These are phyloP conservation scores for Cercospora zeae-maydis DNA, from an alignment of 2,329 filamentous ascomycete genomes.

Conservation along the genomic window DNA sequence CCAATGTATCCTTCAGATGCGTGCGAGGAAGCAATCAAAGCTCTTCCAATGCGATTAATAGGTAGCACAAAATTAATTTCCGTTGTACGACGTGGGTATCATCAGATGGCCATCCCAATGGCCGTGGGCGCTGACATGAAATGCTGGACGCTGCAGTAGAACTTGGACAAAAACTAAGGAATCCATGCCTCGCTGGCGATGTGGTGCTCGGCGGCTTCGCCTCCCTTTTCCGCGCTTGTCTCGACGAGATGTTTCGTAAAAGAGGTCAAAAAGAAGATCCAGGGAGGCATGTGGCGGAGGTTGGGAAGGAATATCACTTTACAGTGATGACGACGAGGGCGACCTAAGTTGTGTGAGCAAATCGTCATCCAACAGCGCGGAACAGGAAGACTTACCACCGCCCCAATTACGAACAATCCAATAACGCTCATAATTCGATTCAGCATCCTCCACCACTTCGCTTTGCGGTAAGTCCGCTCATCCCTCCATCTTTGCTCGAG, in stretches of 20 bases:
- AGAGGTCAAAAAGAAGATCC: background rate
- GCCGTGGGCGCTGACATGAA: background rate
- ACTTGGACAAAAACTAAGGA: conserved; percentile 2
- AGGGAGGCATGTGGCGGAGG: background rate
- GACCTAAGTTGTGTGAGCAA: conserved; percentile 26
- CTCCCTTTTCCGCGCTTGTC: background rate
- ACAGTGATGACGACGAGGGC: conserved; percentile 36
- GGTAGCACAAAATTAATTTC: conserved; percentile 14
- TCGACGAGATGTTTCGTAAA: background rate
- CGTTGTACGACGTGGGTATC: conserved; percentile 19
- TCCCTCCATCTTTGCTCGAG: conserved; percentile 32
- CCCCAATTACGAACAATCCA: conserved; percentile 36
- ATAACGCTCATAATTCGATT: conserved; percentile 40
- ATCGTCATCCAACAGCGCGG: background rate
- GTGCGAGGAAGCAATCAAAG: background rate
- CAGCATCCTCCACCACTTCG: conserved; percentile 38
- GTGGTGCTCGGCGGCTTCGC: background rate
- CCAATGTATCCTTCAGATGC: background rate
- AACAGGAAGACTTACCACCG: conserved; percentile 32
- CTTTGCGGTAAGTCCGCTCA: conserved; percentile 35
- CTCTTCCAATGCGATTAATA: background rate
- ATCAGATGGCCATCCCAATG: conserved; percentile 9
- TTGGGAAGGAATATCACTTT: background rate
- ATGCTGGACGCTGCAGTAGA: conserved; percentile 8
- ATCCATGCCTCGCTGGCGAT: background rate